Conservation (phyloP, 1,139 yeast genomes). For the Pichia sp. region DNA sequence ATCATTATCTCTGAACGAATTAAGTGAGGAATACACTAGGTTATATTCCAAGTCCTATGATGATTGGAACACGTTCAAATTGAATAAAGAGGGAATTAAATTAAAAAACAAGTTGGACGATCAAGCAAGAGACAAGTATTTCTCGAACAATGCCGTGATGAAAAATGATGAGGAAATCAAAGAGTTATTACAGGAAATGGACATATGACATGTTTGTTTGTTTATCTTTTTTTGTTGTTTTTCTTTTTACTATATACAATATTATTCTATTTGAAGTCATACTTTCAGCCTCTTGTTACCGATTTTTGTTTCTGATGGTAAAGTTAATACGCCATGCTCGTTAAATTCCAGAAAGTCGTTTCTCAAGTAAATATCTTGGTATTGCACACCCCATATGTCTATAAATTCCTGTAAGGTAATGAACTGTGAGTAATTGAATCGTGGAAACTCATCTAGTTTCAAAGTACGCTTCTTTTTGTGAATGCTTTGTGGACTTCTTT, state of each 20-base stretch:
- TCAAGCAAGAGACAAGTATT: conserved; percentile 15
- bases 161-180: conserved; percentile 26
- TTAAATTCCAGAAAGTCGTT: conserved; percentile 26
- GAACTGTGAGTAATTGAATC: conserved; percentile 46
- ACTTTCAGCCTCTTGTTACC: conserved; percentile 5
- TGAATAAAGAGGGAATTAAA: conserved; percentile 8
- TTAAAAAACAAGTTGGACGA: conserved; percentile 8
- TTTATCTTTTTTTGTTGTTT: not conserved
- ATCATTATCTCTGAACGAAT: conserved; percentile 59
- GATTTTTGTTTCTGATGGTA: not conserved
- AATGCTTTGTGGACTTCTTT: conserved; percentile 77
- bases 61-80: conserved; percentile 57
- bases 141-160: conserved; percentile 26
- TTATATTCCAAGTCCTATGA: conserved; percentile 70
- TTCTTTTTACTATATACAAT: not conserved
- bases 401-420: conserved; percentile 45
- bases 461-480: conserved; percentile 71
- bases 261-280: not conserved
- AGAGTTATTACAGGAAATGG: conserved; percentile 14
- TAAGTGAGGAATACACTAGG: conserved; percentile 73
- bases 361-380: conserved; percentile 33
- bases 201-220: not conserved
- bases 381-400: conserved; percentile 46
- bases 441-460: conserved; percentile 62
- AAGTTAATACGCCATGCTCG: conserved; percentile 20